Evolutionary conservation across 2,329 filamentous ascomycete species (phyloP), one percentile per base, ranked within the genome.

Genomic region (Lachnellula hyalina): DNA sequence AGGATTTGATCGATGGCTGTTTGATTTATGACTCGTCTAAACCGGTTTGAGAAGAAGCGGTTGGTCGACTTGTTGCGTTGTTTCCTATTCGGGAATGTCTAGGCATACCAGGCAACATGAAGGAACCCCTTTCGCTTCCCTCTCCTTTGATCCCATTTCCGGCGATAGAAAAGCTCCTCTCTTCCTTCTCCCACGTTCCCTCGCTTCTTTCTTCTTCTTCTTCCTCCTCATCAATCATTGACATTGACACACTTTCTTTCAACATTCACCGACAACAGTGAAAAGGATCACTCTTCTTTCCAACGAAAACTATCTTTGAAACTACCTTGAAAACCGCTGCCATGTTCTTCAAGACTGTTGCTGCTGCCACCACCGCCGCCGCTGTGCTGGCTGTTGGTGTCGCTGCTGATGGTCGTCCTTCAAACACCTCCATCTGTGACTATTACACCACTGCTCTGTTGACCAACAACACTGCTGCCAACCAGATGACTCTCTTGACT

Each of bases 371-470:
- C 9, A 52, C 51, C 4, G 54, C 55, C 19, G 32, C 60, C 9
- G 53, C 51, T 5, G 54, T 60, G 11, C 48, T 53, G 9, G 51
- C 54, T 32, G 52, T 51, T 15, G 36, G 46, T 7, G 44, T 49
- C n/a, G 63, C 52, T 21, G 51, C 63, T 28, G 65, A 67, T 35
- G 76, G 81, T 67, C 75, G 79, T 45, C 78, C 78, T 3, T 49
- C 66, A 12, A 74, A 78, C 62, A 74, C 67, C 2, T 75, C 78
- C 56, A 78, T 85, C 61, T 85, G 82, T 69, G 82, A 85, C 71
- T 83, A 83, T 69, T 85, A 85, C 70, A 84, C 82, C 35, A 81
- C 73, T 3, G 76, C 77, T n/a, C 67, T 84, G 11, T 72, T 84
- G 52, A 79, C 74, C 67, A 73, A 81, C 40, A 85, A 84, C 72